Percentiles rank a stretch among this genome's conserved stretches.
Conservation (phyloP, 768 basidiomycete genomes). For the Amylocystis lapponica region DNA sequence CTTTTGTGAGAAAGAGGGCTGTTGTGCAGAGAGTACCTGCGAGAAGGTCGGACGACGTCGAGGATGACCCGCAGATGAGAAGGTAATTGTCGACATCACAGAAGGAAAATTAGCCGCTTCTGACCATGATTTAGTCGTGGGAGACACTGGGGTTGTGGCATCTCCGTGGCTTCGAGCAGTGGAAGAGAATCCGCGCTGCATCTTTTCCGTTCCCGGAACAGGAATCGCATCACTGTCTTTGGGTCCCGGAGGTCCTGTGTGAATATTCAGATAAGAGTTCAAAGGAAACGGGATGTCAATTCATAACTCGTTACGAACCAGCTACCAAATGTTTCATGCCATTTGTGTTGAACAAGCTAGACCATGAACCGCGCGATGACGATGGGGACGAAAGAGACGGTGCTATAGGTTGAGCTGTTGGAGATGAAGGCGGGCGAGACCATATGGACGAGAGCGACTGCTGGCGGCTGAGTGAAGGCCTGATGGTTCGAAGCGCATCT, state of each 20-base stretch:
- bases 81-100: constrained; percentile 32
- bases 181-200: background rate
- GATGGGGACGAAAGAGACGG: constrained; percentile 49
- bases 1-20: no score
- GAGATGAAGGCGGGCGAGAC: constrained; percentile 43
- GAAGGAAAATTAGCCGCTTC: constrained; percentile 19
- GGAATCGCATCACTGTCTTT: constrained; percentile 14
- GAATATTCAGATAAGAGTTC: constrained; percentile 13
- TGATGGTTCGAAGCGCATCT: no score
- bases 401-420: constrained; percentile 33
- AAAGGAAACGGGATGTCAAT: constrained; percentile 9
- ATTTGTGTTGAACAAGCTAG: constrained; percentile 65
- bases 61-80: constrained; percentile 35
- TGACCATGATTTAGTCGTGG: constrained; percentile 30
- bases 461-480: no score
- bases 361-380: constrained; percentile 72
- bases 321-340: constrained; percentile 65
- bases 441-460: constrained; percentile 45
- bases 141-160: constrained; percentile 19
- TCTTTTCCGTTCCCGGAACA: constrained; percentile 15
- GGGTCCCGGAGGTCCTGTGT: constrained; percentile 1
- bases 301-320: constrained; percentile 38
- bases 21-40: constrained; percentile 32
- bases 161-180: background rate
- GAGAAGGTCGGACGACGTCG: constrained; percentile 39